Evolutionary conservation across 441 rosid species (phyloP).

Genomic region (Daphne laureola): DNA sequence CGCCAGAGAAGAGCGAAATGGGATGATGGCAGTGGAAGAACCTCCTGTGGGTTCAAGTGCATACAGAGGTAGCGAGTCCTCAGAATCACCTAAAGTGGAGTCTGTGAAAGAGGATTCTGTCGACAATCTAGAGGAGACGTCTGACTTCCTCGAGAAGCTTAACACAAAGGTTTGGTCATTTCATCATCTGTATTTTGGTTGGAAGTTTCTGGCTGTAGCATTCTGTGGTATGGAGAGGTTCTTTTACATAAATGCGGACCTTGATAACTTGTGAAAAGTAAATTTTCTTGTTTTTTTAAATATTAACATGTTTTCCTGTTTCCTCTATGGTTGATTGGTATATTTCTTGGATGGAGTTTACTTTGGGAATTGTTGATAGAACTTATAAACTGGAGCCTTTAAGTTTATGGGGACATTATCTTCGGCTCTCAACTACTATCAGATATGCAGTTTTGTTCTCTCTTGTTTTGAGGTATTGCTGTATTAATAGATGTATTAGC

Average conservation of each 20-base stretch:
- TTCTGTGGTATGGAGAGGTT: neutral
- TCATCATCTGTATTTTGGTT: neutral
- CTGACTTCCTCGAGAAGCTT: slow-evolving; percentile 43
- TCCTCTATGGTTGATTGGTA: too few relatives aligned
- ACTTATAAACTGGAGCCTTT: too few relatives aligned
- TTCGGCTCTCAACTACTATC: too few relatives aligned
- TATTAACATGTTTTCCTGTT: neutral
- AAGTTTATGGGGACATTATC: too few relatives aligned
- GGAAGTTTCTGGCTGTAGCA: neutral
- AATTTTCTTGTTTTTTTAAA: neutral
- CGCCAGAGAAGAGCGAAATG: slow-evolving; percentile 32
- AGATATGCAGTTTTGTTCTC: neutral
- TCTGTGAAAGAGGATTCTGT: slow-evolving; percentile 19
- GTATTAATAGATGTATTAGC: neutral
- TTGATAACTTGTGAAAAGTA: neutral
- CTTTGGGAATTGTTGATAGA: too few relatives aligned
- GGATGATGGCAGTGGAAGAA: slow-evolving; percentile 23
- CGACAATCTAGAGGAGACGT: slow-evolving; percentile 25
- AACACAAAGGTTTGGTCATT: slow-evolving; percentile 32
- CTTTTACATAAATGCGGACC: neutral
- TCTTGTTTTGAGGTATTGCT: neutral
- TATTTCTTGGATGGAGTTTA: too few relatives aligned
- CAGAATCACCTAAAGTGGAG: slow-evolving; percentile 13
- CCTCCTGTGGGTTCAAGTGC: slow-evolving; percentile 23
- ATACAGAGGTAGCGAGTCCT: slow-evolving; percentile 18